Conservation (phyloP, 257 asterid species). For the Fraxinus pennsylvanica region DNA sequence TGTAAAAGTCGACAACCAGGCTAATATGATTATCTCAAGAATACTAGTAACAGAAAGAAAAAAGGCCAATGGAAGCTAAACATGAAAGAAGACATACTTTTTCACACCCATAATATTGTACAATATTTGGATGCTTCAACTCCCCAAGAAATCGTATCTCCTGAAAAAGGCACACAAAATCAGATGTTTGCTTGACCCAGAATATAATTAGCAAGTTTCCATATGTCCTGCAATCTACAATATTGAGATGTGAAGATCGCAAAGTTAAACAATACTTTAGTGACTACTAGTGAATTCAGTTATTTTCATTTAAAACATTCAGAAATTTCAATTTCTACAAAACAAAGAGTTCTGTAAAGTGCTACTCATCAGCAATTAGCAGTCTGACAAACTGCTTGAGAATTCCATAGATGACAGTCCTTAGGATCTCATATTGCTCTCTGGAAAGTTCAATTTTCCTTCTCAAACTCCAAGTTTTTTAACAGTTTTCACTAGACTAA, state of each 20-base stretch:
- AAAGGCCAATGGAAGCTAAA: background rate
- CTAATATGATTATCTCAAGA: background rate
- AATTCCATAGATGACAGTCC: background rate
- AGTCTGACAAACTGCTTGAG: background rate
- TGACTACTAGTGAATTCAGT: background rate
- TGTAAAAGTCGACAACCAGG: background rate
- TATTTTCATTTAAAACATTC: background rate
- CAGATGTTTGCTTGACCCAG: constrained; percentile 18
- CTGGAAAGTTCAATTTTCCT: background rate
- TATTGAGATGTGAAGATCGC: background rate
- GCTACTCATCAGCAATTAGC: background rate
- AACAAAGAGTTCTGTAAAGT: background rate
- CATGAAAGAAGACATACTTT: constrained; percentile 34
- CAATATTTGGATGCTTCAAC: constrained; percentile 81
- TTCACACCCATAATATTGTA: constrained; percentile 80
- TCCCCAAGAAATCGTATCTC: constrained; percentile 77
- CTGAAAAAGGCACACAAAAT: constrained; percentile 36
- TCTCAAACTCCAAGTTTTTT: background rate
- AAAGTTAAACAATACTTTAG: background rate
- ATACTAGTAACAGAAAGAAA: constrained; percentile 1
- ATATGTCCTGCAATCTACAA: background rate
- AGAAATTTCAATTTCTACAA: background rate
- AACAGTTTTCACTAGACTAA: background rate
- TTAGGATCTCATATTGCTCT: background rate
- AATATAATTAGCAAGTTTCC: background rate